Evolutionary conservation across 352 stramenopile species (phyloP), one percentile per base, ranked within the genome.

Genomic region (Sclerospora graminicola): DNA sequence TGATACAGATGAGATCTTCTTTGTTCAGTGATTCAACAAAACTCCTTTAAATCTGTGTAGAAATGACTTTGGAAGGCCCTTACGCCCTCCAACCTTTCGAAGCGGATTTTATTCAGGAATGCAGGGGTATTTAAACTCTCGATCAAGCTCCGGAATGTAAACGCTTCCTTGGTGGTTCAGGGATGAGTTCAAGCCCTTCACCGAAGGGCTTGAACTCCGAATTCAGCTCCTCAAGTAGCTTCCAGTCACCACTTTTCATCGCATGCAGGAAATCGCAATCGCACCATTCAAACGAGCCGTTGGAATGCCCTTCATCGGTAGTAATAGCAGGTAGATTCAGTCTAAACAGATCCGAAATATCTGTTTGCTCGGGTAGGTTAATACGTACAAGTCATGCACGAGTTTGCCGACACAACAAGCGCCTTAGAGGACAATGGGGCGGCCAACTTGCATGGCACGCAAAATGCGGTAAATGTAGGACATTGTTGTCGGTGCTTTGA

Each of bases 181-280:
- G 65, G 94, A 98, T 24, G 94, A 97, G 73, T 99, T 99, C 11
- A 99, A 72, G 8, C 97, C 97, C 77, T 99, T 95, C 1, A 99
- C n/a, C 62, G 4, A 99, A 96, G 18, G 92, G 96, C 65, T 99
- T 96, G 11, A 94, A 97, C 19, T 97, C 97, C 23, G 99, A 72
- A 58, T 99, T 99, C 11, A 99, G 80, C 60, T 99, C 97, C 66
- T 99, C 97, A 9, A 99, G 76, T 31, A 99, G 66, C 26, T 99
- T 93, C 97, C 97, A 99, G 52, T 98, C 92, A 19, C 97, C 97
- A 23, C 80, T 78, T 69, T 99, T 99, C 16, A 99, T 79, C 15
- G 97, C 97, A 44, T 91, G 88, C 10, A 99, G 74, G 19, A 99
- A 96, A 8, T 98, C 87, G 26, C 97, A 97, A 57, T 99, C 97